Conservation (phyloP, 1,284 basidiomycete genomes). For the Boletus sp. region DNA sequence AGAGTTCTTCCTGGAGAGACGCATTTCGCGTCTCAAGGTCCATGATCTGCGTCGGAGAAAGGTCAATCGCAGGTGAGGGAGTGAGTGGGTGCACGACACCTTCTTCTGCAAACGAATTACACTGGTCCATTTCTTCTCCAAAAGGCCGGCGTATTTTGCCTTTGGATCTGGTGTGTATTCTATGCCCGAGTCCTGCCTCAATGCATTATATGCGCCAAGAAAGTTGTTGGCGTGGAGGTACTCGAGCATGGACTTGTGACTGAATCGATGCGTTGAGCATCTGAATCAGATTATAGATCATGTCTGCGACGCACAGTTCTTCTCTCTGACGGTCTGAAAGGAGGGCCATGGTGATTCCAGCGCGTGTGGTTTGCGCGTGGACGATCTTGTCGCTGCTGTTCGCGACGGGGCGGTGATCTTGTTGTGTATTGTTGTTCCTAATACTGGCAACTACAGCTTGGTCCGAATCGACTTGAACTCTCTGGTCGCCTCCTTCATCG, state of each 20-base stretch:
- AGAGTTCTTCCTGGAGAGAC: conserved; percentile 74
- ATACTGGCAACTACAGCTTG: neutral
- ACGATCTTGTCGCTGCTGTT: conserved; percentile 11
- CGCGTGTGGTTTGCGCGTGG: conserved; percentile 8
- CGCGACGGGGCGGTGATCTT: conserved; percentile 18
- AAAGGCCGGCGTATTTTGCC: conserved; percentile 75
- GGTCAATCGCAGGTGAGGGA: conserved; percentile 17
- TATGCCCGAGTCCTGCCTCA: conserved; percentile 54
- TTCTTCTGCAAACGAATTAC: conserved; percentile 92
- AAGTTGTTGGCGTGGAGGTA: conserved; percentile 73
- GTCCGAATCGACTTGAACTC: conserved; percentile 26
- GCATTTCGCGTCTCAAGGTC: conserved; percentile 81
- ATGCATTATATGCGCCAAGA: conserved; percentile 56
- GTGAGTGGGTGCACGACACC: conserved; percentile 39
- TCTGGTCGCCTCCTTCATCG: conserved; percentile 18
- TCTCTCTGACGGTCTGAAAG: conserved; percentile 80
- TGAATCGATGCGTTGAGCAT: conserved; percentile 34
- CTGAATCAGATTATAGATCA: neutral
- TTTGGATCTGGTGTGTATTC: conserved; percentile 80
- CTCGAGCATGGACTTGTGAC: conserved; percentile 82
- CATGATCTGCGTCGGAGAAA: conserved; percentile 60
- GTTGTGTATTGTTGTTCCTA: conserved; percentile 34
- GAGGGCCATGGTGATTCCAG: conserved; percentile 39
- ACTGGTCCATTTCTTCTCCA: conserved; percentile 95
- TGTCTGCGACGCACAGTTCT: conserved; percentile 60